A percentile compares a stretch with the other conserved stretches of the same genome.
These are phyloP conservation scores for Stenocarpella maydis DNA, from an alignment of 2,329 filamentous ascomycete genomes.

Conservation along the genomic window DNA sequence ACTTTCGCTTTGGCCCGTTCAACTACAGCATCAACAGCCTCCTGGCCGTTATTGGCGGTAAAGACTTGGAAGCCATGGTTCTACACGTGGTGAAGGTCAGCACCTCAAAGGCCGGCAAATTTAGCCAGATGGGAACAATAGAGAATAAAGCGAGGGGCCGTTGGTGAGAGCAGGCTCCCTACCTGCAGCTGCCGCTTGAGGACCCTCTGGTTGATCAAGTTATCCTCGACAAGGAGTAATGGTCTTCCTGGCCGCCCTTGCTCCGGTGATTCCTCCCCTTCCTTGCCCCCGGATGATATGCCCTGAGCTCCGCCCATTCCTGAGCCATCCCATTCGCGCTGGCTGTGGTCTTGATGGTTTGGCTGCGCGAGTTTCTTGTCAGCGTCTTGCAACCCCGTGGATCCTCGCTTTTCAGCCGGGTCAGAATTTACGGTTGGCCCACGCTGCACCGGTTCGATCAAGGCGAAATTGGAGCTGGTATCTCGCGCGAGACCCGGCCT, in stretches of 20 bases:
- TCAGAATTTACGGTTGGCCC: background rate
- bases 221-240: conserved; percentile 23
- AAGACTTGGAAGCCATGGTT: conserved; percentile 10
- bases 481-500: background rate
- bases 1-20: background rate
- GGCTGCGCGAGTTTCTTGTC: background rate
- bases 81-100: background rate
- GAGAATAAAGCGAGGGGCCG: too few relatives aligned
- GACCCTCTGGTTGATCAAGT: conserved; percentile 23
- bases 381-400: too few relatives aligned
- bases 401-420: background rate
- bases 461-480: background rate
- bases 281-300: background rate
- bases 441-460: background rate
- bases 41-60: conserved; percentile 21
- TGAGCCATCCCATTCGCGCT: background rate
- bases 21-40: conserved; percentile 17
- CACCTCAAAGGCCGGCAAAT: too few relatives aligned
- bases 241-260: background rate
- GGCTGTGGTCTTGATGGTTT: background rate
- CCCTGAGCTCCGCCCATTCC: background rate
- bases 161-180: background rate
- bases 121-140: too few relatives aligned
- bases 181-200: conserved; percentile 23
- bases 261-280: background rate